A percentile compares a stretch with the other conserved stretches of the same genome.
These are phyloP conservation scores for Leersia perrieri DNA, from an alignment of 176 grass and related monocot genomes.

Conservation along the genomic window DNA sequence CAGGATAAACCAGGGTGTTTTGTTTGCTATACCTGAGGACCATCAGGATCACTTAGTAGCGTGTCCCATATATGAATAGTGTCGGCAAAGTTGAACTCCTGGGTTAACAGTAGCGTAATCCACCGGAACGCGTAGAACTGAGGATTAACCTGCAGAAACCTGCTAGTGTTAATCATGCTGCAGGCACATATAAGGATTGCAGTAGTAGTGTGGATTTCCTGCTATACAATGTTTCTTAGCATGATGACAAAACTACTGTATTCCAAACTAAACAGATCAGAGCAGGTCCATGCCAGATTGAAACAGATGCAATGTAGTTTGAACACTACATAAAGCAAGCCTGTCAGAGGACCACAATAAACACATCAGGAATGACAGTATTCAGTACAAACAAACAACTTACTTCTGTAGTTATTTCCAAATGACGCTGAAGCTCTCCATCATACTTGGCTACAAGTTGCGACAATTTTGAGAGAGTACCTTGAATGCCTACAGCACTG, in stretches of 20 bases:
- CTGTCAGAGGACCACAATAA: slow-evolving; percentile 2
- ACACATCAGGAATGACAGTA: not conserved
- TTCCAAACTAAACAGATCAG: too few relatives aligned
- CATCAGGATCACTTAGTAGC: slow-evolving; percentile 72
- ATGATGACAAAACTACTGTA: not conserved
- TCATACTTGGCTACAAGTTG: slow-evolving; percentile 70
- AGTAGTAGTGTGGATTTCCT: not conserved
- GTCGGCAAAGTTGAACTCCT: slow-evolving; percentile 94
- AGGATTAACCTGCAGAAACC: slow-evolving; percentile 70
- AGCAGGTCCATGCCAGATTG: slow-evolving; percentile 12
- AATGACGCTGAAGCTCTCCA: slow-evolving; percentile 65
- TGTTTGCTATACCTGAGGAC: slow-evolving; percentile 63
- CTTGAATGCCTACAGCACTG: slow-evolving; percentile 70
- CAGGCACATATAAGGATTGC: not conserved
- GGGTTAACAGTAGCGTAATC: slow-evolving; percentile 80
- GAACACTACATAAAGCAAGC: not conserved
- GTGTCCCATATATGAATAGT: slow-evolving; percentile 93
- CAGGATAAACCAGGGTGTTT: not conserved
- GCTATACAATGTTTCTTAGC: not conserved
- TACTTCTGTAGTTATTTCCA: slow-evolving; percentile 84
- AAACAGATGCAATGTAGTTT: not conserved
- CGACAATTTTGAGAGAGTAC: slow-evolving; percentile 70
- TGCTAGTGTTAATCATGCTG: not conserved
- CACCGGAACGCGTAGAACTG: slow-evolving; percentile 95
- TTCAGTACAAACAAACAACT: not conserved